phyloP scores from a whole-genome alignment of 2,329 filamentous ascomycete species.

The Penicillium sclerotigenum region DNA sequence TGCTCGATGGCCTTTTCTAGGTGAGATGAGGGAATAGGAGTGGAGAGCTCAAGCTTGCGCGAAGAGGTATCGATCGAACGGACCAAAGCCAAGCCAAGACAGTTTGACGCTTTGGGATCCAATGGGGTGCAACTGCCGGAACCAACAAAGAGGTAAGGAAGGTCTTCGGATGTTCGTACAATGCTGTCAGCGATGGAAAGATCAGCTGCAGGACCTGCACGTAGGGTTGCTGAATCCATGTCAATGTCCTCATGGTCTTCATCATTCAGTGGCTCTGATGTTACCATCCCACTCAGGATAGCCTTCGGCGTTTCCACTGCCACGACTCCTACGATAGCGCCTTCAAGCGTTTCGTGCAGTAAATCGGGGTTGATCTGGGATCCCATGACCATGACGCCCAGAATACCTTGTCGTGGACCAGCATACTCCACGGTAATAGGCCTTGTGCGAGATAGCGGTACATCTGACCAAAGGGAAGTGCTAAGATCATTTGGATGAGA shows the following conservation, averaged over 20 bases:
- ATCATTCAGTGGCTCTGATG: constrained; percentile 4
- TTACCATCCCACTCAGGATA: constrained; percentile 22
- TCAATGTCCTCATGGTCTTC: constrained; percentile 16
- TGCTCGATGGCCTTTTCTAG: constrained; percentile 34
- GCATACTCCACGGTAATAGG: constrained; percentile 53
- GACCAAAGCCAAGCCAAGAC: constrained; percentile 51
- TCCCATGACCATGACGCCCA: constrained; percentile 52
- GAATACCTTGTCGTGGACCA: constrained; percentile 44
- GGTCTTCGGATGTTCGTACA: constrained; percentile 42
- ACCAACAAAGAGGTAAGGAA: constrained; percentile 52
- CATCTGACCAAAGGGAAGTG: constrained; percentile 44
- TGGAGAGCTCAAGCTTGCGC: constrained; percentile 47
- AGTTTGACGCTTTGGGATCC: constrained; percentile 47
- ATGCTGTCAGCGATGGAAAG: constrained; percentile 24
- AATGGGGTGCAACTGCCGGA: constrained; percentile 43
- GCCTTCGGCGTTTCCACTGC: constrained; percentile 44
- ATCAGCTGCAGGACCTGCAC: background rate
- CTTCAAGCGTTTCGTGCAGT: constrained; percentile 52
- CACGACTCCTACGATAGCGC: constrained; percentile 54
- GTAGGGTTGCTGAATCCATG: constrained; percentile 16
- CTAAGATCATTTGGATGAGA: constrained; percentile 27
- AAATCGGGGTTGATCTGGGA: constrained; percentile 49
- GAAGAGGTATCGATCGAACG: constrained; percentile 41
- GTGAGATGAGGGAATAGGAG: constrained; percentile 42
- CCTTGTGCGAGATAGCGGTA: constrained; percentile 44